Conservation (phyloP, 805 yeast species). For the Saccharomycopsis oosterbeekiorum region DNA sequence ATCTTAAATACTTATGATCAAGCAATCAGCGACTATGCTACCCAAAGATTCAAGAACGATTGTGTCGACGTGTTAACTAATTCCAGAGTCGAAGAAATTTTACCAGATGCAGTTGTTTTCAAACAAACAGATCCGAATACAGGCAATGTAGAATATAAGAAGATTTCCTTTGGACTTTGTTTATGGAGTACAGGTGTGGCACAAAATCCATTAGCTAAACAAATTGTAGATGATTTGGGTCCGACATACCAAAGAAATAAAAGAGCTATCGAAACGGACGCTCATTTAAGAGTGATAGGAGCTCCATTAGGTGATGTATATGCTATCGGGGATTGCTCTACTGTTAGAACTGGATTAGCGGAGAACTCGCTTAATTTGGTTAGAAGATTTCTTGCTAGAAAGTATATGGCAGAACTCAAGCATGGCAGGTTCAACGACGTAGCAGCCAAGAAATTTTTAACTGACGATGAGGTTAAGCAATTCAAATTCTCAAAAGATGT, state of each 20-base stretch:
- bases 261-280: conserved; percentile 68
- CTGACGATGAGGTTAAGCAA: conserved; percentile 43
- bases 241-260: conserved; percentile 42
- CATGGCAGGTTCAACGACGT: conserved; percentile 14
- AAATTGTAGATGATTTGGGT: conserved; percentile 39
- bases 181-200: conserved; percentile 74
- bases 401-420: conserved; percentile 29
- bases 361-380: conserved; percentile 45
- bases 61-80: conserved; percentile 53
- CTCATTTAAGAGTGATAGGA: conserved; percentile 61
- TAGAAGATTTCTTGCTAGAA: conserved; percentile 33
- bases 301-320: conserved; percentile 59
- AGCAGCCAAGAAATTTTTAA: conserved; percentile 25
- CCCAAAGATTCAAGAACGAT: conserved; percentile 52
- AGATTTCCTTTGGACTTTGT: conserved; percentile 57
- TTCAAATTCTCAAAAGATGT: conserved; percentile 39
- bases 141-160: conserved; percentile 32
- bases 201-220: conserved; percentile 50
- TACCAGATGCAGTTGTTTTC: conserved; percentile 49
- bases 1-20: conserved; percentile 62
- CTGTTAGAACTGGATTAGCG: conserved; percentile 51
- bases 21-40: conserved; percentile 54
- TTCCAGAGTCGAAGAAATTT: conserved; percentile 51
- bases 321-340: conserved; percentile 66
- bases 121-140: conserved; percentile 37